Base-by-base conservation (phyloP, 495 filamentous ascomycete genomes). In the Bathelium albidoporum region DNA sequence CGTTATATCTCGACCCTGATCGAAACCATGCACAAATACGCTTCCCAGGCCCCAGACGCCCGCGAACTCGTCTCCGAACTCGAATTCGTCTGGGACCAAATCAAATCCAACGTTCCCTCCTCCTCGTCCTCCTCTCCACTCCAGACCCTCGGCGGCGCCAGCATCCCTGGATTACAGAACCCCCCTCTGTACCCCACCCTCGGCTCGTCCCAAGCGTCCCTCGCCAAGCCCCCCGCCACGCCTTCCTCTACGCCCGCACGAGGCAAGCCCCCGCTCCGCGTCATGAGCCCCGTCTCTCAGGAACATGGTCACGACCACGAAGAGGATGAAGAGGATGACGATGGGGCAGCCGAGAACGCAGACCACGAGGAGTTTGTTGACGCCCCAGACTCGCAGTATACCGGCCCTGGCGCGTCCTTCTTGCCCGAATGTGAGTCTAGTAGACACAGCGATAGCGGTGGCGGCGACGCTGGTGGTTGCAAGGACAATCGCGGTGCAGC, bases 41-140 rank as follows among this genome's bases (percentile, higher is more conserved):
- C 94, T 43, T 87, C 83, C 86, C 85, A 63, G 91, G 90, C 14
- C 81, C 88, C 81, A 58, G 91, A 96, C 74, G 90, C 89, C 1
- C 81, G 90, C 45, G 90, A 91, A 73, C 80, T 98, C 9, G 90
- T 97, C 39, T 78, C 85, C n/a, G 95, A 98, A 73, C 82, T 98
- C 20, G 94, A 97, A 75, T 98, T 97, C 70, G 91, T 98, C 53
- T 98, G 94, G 94, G 90, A 96, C 66, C 95, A 97, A 72, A 89
- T 97, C 62, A 94, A 93, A 75, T 88, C 83, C 61, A 96, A 95
- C 69, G 82, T 82, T 28, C 77, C 83, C 0, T 86, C 86, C 14
- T 84, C 83, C 1, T 79, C 82, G 1, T 75, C 74, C 9, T 81
- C 78, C 7, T 82, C 83, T 10, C 73, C 72, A 4, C 68, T 72